phyloP scores from a whole-genome alignment of 495 filamentous ascomycete genomes.

The Trichoderma virens region DNA sequence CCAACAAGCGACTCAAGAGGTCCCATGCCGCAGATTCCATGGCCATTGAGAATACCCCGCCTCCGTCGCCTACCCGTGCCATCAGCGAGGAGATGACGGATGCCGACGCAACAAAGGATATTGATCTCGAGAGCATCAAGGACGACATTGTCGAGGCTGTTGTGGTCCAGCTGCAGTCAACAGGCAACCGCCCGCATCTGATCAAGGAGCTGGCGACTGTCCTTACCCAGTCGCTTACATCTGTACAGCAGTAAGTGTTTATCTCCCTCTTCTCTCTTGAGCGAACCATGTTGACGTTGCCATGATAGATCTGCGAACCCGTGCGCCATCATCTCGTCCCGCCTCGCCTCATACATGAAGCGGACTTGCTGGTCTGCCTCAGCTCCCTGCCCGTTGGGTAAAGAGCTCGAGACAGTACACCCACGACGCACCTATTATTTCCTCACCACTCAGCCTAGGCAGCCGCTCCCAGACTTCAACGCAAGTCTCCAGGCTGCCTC shows the following conservation, averaged over 20 bases:
- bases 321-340: constrained; percentile 87
- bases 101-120: constrained; percentile 29
- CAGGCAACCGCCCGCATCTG: constrained; percentile 85
- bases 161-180: constrained; percentile 83
- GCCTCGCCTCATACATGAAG: constrained; percentile 81
- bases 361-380: constrained; percentile 71
- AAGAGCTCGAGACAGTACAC: constrained; percentile 85
- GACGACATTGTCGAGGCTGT: constrained; percentile 93
- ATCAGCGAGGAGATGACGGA: constrained; percentile 33
- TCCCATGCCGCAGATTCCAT: constrained; percentile 44
- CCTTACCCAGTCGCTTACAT: constrained; percentile 65
- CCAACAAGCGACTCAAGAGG: constrained; percentile 80
- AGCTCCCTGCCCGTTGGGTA: constrained; percentile 79
- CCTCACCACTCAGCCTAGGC: constrained; percentile 74
- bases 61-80: constrained; percentile 60
- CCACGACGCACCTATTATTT: constrained; percentile 95
- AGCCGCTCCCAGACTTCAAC: constrained; percentile 72
- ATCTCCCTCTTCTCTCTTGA: background rate
- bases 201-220: constrained; percentile 89
- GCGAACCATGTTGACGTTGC: constrained; percentile 27
- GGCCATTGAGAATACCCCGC: constrained; percentile 69
- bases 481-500: constrained; percentile 47
- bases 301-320: constrained; percentile 81
- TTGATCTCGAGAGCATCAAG: constrained; percentile 82
- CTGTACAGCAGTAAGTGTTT: constrained; percentile 77